Conservation (phyloP, 148 eudicot genomes). For the Cornus suecica region DNA sequence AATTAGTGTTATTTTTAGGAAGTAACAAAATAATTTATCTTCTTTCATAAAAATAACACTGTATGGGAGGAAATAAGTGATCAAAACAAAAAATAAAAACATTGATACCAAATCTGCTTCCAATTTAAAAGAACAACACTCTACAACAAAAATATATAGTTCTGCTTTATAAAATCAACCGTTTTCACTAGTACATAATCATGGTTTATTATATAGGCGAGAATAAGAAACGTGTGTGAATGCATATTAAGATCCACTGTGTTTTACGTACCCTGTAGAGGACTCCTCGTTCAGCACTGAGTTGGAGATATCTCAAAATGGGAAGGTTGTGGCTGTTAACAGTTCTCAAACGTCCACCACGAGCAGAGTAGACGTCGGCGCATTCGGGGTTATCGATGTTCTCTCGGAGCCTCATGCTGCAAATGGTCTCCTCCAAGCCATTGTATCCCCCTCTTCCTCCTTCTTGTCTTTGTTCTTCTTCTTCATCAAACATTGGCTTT, state of each 20-base stretch:
- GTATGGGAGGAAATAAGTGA: too few relatives aligned
- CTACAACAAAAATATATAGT: too few relatives aligned
- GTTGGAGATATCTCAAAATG: conserved; percentile 17
- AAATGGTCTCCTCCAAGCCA: conserved; percentile 32
- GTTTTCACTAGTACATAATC: too few relatives aligned
- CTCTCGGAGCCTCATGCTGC: conserved; percentile 21
- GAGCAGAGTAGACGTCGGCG: conserved; percentile 25
- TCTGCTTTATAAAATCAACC: too few relatives aligned
- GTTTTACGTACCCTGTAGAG: conserved; percentile 28
- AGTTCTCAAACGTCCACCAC: conserved; percentile 14
- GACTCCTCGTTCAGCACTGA: conserved; percentile 28
- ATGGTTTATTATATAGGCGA: too few relatives aligned
- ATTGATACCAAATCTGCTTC: too few relatives aligned
- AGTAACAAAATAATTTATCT: too few relatives aligned
- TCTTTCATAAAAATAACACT: too few relatives aligned
- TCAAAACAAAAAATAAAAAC: too few relatives aligned
- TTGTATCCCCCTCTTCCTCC: background rate
- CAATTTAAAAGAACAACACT: too few relatives aligned
- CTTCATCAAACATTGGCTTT: background rate
- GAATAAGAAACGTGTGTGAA: too few relatives aligned
- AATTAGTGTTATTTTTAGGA: too few relatives aligned
- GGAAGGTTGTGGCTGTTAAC: conserved; percentile 26
- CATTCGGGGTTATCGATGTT: conserved; percentile 16
- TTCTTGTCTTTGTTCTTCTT: background rate
- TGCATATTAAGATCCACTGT: background rate